A percentile compares a stretch with the other conserved stretches of the same genome.
Evolutionary conservation across 495 filamentous ascomycete genomes (phyloP).

Genomic region (Trypethelium eluteriae): DNA sequence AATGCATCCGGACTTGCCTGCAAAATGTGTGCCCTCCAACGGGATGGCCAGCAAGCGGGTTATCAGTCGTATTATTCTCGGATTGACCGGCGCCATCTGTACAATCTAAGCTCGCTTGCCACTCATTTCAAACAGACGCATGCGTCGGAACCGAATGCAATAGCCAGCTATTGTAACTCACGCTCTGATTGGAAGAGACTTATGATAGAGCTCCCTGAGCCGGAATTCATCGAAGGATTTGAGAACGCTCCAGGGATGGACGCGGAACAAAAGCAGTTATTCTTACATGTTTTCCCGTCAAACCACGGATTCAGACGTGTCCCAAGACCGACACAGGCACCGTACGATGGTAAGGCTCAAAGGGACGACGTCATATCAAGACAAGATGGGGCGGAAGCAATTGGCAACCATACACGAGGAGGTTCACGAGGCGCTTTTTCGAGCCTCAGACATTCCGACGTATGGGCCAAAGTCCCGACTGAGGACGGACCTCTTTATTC

Average conservation of each 20-base stretch:
- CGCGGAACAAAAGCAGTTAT: constrained; percentile 45
- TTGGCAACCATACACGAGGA: background rate
- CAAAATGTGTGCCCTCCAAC: constrained; percentile 46
- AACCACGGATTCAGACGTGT: constrained; percentile 20
- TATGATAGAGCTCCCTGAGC: constrained; percentile 62
- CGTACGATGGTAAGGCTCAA: constrained; percentile 20
- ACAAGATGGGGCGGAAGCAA: background rate
- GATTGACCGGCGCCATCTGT: constrained; percentile 42
- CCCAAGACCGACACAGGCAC: constrained; percentile 30
- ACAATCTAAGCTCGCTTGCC: constrained; percentile 53
- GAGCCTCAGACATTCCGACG: background rate
- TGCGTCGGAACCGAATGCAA: constrained; percentile 28
- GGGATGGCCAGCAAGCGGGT: constrained; percentile 15
- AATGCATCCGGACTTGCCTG: constrained; percentile 58
- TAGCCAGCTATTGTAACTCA: constrained; percentile 20
- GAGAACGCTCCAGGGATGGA: constrained; percentile 47
- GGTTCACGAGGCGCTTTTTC: background rate
- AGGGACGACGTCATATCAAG: background rate
- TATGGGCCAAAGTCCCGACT: background rate
- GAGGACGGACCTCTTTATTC: background rate
- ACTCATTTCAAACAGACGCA: constrained; percentile 63
- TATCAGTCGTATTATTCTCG: constrained; percentile 25
- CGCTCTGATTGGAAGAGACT: constrained; percentile 56
- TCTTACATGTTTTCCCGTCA: constrained; percentile 52
- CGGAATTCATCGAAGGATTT: constrained; percentile 42